Evolutionary conservation across 345 rosid species (phyloP), one percentile per base, ranked within the genome.

Genomic region (Erysimum cheiranthoides): DNA sequence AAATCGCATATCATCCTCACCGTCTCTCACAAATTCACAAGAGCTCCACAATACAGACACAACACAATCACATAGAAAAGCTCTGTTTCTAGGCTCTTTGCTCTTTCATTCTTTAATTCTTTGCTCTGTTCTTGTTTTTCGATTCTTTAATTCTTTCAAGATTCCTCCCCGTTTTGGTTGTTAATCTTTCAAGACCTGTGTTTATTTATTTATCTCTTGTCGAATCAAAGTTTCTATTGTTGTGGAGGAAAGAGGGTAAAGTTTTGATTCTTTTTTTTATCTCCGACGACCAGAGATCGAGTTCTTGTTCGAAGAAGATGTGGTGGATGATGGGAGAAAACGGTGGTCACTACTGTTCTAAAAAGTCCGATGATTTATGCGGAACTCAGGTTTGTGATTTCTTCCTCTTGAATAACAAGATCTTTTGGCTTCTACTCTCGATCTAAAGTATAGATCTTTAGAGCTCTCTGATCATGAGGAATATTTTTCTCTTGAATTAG

Each of bases 321-420:
- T 89, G 97, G 95, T 87, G 98, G 97, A 92, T 94, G 93, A 94
- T 94, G 98, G 81, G 83, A 56, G 97, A 94, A 81, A 84, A 81
- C 63, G 98, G 93, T 31, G 95, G 95, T n/a, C 95, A 85, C 85
- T 90, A 89, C 70, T 94, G 97, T 80, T 86, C 96, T 31, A 94
- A 94, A 74, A 94, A 94, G 80, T 84, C 90, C 32, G 98, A 94
- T 84, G 98, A 89, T 80, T 68, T 85, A 54, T 92, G 98, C 27
- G 89, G 84, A 34, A 78, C 84, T 70, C 97, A 93, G 98, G 98
- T 93, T 47, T 57, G 18, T 36, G 39, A 34, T 36, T 46, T 54
- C 8, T 51, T 49, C 61, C 32, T 66, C 49, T 74, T 27, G 10
- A 31, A 13, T n/a, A 21, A 7, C 52, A 28, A 57, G 73, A 74